Base-by-base conservation (phyloP, 768 basidiomycete species). In the Pholiota molesta region DNA sequence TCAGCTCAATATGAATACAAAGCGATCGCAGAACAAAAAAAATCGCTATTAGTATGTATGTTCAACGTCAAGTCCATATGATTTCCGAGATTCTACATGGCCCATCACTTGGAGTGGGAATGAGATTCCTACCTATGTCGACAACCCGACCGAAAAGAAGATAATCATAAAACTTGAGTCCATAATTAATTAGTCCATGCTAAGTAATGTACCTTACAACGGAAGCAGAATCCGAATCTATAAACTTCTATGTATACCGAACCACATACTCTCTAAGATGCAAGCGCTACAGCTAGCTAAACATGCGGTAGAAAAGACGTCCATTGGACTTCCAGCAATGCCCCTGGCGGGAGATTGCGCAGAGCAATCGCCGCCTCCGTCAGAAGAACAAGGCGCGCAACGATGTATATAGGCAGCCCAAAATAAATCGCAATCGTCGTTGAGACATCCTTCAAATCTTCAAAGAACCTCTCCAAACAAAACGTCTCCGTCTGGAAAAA, bases 281-380 rank as follows among this genome's bases (percentile, higher is more conserved):
- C 31, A 3, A 31, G 23, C 8, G 5, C 10, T 26, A 4, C 26
- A 49, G 21, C 19, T 26, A 49, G 11, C 47, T 51, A 58, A 19
- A 65, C 49, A 59, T 65, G 64, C 6, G 64, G 64, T 14, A 65
- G 51, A 19, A 65, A 65, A 6, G 52, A 56, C 9, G 64, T 61
- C 64, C 64, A 65, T 44, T 65, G 44, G 6, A 65, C 60, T 17
- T 57, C 57, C 21, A 52, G 14, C 31, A 39, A 29, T 28, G 56
- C 55, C 16, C 52, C 53, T 0, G 56, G 35, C 6, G 56, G 52
- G 6, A 61, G 39, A 35, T 59, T 26, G 21, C 64, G 51, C 16
- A 65, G 60, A 0, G 64, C 42, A 26, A 53, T 29, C 37, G 62
- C 44, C 9, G 56, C 57, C 17, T 59, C 64, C 13, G 39, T 42